These are phyloP conservation scores for Synchytrium microbalum DNA, from an alignment of 371 early-diverging fungal species.

Conservation along the genomic window DNA sequence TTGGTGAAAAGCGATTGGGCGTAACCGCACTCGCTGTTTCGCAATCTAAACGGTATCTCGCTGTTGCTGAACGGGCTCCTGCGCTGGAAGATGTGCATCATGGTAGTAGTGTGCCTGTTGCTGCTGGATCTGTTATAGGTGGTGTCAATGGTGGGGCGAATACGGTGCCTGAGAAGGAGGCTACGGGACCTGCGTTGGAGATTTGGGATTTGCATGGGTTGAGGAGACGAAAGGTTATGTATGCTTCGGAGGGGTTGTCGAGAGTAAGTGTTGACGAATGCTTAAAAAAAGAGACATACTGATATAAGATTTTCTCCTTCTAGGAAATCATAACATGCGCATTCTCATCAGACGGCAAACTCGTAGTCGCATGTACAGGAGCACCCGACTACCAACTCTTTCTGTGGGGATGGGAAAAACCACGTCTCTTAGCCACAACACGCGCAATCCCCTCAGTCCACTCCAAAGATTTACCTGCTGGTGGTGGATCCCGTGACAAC, in stretches of 20 bases:
- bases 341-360: constrained; percentile 41
- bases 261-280: constrained; percentile 20
- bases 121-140: background rate
- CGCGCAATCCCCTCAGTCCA: constrained; percentile 9
- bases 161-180: background rate
- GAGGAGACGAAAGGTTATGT: constrained; percentile 32
- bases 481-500: background rate
- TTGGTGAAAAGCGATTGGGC: constrained; percentile 35
- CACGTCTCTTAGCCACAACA: constrained; percentile 32
- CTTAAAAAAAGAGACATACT: background rate
- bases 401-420: constrained; percentile 31
- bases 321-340: constrained; percentile 40
- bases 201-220: constrained; percentile 37
- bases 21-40: constrained; percentile 36
- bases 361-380: constrained; percentile 34
- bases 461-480: background rate
- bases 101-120: too few relatives aligned
- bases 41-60: constrained; percentile 38
- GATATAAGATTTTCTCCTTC: background rate
- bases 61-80: constrained; percentile 36
- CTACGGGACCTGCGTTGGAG: constrained; percentile 16
- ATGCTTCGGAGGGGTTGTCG: constrained; percentile 25
- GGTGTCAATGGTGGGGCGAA: background rate
- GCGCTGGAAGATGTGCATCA: background rate
- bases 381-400: constrained; percentile 40